These are phyloP conservation scores for Anisodus tanguticus DNA, from an alignment of 257 asterid genomes.

Conservation along the genomic window DNA sequence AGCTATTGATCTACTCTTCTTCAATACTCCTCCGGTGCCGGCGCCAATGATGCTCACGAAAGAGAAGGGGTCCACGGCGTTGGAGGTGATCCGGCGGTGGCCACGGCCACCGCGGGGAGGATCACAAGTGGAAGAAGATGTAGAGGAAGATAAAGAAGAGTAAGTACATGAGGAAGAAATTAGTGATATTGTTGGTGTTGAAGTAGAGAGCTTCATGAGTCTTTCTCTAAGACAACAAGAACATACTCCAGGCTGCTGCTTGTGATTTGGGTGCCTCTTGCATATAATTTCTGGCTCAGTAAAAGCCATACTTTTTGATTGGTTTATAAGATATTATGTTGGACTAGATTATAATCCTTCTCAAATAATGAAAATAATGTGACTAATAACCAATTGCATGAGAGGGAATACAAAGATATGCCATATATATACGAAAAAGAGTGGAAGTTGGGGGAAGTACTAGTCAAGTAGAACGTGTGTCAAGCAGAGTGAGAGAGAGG, in stretches of 20 bases:
- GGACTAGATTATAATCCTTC: not conserved
- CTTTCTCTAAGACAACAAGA: constrained; percentile 62
- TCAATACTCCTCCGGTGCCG: constrained; percentile 33
- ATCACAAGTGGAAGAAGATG: constrained; percentile 30
- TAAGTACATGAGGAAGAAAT: constrained; percentile 30
- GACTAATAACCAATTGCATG: not conserved
- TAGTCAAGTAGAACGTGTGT: no score
- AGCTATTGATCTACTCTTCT: constrained; percentile 64
- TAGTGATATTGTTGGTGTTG: constrained; percentile 28
- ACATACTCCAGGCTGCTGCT: constrained; percentile 69
- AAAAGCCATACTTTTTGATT: constrained; percentile 45
- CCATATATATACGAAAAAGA: no score
- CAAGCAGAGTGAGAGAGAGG: no score
- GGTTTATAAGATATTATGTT: not conserved
- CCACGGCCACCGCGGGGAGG: constrained; percentile 40
- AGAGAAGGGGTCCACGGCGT: constrained; percentile 41
- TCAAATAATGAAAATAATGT: no score
- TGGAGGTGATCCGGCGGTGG: constrained; percentile 47
- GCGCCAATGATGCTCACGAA: not conserved
- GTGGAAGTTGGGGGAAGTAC: no score
- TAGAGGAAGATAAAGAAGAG: constrained; percentile 33
- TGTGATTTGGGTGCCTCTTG: constrained; percentile 55
- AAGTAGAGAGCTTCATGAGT: constrained; percentile 42
- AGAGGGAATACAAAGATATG: not conserved
- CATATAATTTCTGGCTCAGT: constrained; percentile 49